Evolutionary conservation across 352 stramenopile species (phyloP), one percentile per base, ranked within the genome.

Genomic region (Plasmopara muralis): DNA sequence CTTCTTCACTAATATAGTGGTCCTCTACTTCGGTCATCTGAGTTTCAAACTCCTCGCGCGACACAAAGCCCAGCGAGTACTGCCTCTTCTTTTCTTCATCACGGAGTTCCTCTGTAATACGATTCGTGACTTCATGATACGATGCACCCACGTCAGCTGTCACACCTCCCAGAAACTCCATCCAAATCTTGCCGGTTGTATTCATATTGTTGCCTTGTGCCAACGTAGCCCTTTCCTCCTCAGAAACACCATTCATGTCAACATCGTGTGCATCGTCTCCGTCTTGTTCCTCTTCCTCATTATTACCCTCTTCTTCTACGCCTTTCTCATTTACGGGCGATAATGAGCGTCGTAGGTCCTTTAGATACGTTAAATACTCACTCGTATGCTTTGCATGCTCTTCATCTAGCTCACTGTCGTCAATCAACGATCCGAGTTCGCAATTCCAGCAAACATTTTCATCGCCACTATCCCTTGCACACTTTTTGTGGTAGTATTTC

Each of bases 371-470:
- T 49, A 42, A 79, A 62, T 70, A 88, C 66, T 31, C 54, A 53
- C 8, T 77, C 29, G 38, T 48, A 39, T 79, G 46, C 16, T 84
- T 70, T 8, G 58, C 70, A 9, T 75, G 58, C 18, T 70, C 64
- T 47, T 83, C 64, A 5, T 79, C 81, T 14, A 91, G 57, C 34
- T 88, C 78, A 7, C 63, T 86, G 46, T 91, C 81, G 37, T 91
- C 78, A 49, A 91, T 88, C 61, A 89, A 74, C 7, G 66, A 74
- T 29, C 82, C 70, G 38, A 83, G 57, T 48, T 89, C 76, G 45
- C 81, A 91, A 25, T 85, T 83, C 76, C 78, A 91, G 60, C 81
- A 91, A 10, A 77, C 52, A 7, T 58, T 78, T 16, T 84, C 77
- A 43, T 87, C 74, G 6, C 80, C 80, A 39, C 84, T 86, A 34